phyloP scores from a whole-genome alignment of 208 protist genomes.

The Tetramitus jugosus region DNA sequence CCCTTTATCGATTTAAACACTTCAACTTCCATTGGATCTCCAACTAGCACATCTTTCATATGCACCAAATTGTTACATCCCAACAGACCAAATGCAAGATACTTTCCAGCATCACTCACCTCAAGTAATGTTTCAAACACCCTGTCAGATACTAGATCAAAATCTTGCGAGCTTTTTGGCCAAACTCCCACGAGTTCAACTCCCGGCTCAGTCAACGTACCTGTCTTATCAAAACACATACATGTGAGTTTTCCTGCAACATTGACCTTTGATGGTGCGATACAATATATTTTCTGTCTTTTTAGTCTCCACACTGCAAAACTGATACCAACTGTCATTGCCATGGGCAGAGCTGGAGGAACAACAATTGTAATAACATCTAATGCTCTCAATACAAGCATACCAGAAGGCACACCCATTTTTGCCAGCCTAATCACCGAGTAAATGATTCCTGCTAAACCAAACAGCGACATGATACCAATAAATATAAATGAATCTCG shows the following conservation, averaged over 20 bases:
- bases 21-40: slow-evolving; percentile 58
- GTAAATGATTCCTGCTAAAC: slow-evolving; percentile 29
- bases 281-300: slow-evolving; percentile 49
- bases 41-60: slow-evolving; percentile 40
- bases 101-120: neutral
- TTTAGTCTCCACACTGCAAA: slow-evolving; percentile 45
- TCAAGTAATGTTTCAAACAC: neutral
- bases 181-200: slow-evolving; percentile 33
- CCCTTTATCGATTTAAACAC: slow-evolving; percentile 44
- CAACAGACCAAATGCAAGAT: slow-evolving; percentile 23
- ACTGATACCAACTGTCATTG: slow-evolving; percentile 49
- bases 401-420: neutral
- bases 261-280: slow-evolving; percentile 40
- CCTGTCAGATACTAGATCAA: neutral
- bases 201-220: slow-evolving; percentile 50
- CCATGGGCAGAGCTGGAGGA: slow-evolving; percentile 54
- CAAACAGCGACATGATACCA: slow-evolving; percentile 34
- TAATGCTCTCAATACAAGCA: slow-evolving; percentile 19
- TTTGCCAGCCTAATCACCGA: neutral
- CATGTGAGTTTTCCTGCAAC: slow-evolving; percentile 42
- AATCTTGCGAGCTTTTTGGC: neutral
- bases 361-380: slow-evolving; percentile 42
- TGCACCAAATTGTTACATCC: slow-evolving; percentile 42
- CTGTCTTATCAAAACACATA: slow-evolving; percentile 58
- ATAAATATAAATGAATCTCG: slow-evolving; percentile 47